Base-by-base conservation (phyloP, 2,329 filamentous ascomycete species). In the Pseudonectria foliicola region DNA sequence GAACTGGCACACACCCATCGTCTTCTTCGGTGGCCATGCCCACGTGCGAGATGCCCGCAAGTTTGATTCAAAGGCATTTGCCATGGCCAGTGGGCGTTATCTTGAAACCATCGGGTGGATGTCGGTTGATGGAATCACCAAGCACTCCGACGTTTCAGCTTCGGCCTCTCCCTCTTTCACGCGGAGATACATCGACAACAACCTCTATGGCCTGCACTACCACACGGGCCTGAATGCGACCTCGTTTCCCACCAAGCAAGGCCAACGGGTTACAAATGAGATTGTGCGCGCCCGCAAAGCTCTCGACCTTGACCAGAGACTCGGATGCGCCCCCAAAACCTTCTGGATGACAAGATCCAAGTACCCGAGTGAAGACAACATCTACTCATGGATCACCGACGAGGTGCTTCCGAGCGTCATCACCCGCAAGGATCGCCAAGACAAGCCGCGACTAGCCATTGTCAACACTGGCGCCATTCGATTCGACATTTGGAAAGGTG, bases 31-130 rank as follows among this genome's bases (percentile, higher is more conserved):
- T 7, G 90, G 90, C 0, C 90, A 96, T 54, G 79, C 79, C 2
- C 90, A 96, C 55, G 86, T 95, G 30, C 80, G 90, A 7, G 88
- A 95, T 55, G 85, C 86, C 48, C 76, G 76, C 27, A 77, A 73
- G 40, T 95, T 86, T 50, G 90, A 95, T 58, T 73, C 74, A 26
- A 80, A 78, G 35, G 78, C 89, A 0, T 80, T 84, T 43, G 89
- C 82, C 1, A 67, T 96, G 5, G 88, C 88, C 27, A 92, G 85
- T 48, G 90, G 90, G 4, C 76, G 90, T 1, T 96, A 95, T 59
- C 83, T 95, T 68, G 90, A 96, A 65, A 95, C 90, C 0, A 81
- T 96, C 32, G 90, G 90, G 2, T 96, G 92, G 73, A 79, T 92
- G 75, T 94, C 88, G 0, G 78, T 95, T 29, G 73, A 82, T 37